Evolutionary conservation across 23 red algal genomes (phyloP), one percentile per base, ranked within the genome.

Genomic region (Gracilaria caudata): DNA sequence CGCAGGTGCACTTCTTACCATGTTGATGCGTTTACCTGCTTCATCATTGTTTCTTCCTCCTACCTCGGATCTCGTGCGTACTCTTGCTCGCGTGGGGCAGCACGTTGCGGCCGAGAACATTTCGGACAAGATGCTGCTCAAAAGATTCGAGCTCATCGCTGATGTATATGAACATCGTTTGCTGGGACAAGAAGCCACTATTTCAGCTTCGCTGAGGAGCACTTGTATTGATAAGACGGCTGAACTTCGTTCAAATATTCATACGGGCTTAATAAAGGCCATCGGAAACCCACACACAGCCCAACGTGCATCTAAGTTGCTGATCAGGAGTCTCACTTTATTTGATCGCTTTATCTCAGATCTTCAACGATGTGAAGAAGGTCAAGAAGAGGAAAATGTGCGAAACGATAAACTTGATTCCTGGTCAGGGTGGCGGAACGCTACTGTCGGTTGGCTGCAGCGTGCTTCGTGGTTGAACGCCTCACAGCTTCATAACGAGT

Each of bases 401-500:
- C 21, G 44, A 14, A 28, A 5, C 57, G 5, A 70, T 33, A 64
- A 72, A 51, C 19, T 13, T 23, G 39, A 49, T 29, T 20, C 65
- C 3, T 89, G 85, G 85, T 43, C 46, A 33, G 85, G 85, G 7
- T 89, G 68, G 85, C 44, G 54, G 17, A 34, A 77, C 14, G 43
- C 85, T 17, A 89, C 85, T 13, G 33, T 89, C 7, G 85, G 38
- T 20, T 89, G 85, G 85, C 49, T 89, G 32, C 68, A 78, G 41
- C 33, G 58, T 8, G 70, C 4, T 4, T 32, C 78, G 0, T 89
- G 85, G 85, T 17, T 89, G 5, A 57, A 79, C 17, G 30, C 49
- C 25, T 19, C 41, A 34, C 70, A 58, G 20, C 51, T 89, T 51
- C 21, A 36, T 26, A 47, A 37, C 16, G 10, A 49, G 32, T 64